phyloP scores from a whole-genome alignment of 2,329 filamentous ascomycete species.

The Huntiella decipiens region DNA sequence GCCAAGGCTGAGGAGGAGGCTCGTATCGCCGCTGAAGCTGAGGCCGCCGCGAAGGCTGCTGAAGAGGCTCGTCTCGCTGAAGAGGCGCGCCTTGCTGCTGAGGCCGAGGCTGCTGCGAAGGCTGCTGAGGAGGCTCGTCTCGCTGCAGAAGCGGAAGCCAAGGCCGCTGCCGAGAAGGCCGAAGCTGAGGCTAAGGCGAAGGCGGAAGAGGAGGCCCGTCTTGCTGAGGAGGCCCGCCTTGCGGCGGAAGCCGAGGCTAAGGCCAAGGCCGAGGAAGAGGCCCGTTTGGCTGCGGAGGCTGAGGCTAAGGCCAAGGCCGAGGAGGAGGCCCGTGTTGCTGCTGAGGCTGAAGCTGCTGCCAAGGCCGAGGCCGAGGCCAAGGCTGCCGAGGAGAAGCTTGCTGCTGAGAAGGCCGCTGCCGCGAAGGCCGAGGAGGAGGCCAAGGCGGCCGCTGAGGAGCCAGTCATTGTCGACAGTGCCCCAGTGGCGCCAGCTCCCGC shows the following conservation, averaged over 20 bases:
- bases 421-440: conserved; percentile 15
- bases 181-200: conserved; percentile 5
- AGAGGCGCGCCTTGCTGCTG: conserved; percentile 9
- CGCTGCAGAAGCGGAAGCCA: too few relatives aligned
- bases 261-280: conserved; percentile 2
- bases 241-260: conserved; percentile 10
- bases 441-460: conserved; percentile 28
- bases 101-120: conserved; percentile 9
- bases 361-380: conserved; percentile 20
- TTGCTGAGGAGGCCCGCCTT: background rate
- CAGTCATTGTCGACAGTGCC: background rate
- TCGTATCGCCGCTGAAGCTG: conserved; percentile 25
- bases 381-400: conserved; percentile 22
- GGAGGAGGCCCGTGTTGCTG: background rate
- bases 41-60: conserved; percentile 8
- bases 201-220: conserved; percentile 1
- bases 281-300: conserved; percentile 7
- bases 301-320: conserved; percentile 3
- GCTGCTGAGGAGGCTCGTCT: conserved; percentile 5
- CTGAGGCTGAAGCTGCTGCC: conserved; percentile 1
- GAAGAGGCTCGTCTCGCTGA: background rate
- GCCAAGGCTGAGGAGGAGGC: conserved; percentile 41
- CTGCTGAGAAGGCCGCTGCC: background rate
- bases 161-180: too few relatives aligned
- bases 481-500: background rate